Base-by-base conservation (phyloP, 768 basidiomycete genomes). In the Fomitopsis pulvina region DNA sequence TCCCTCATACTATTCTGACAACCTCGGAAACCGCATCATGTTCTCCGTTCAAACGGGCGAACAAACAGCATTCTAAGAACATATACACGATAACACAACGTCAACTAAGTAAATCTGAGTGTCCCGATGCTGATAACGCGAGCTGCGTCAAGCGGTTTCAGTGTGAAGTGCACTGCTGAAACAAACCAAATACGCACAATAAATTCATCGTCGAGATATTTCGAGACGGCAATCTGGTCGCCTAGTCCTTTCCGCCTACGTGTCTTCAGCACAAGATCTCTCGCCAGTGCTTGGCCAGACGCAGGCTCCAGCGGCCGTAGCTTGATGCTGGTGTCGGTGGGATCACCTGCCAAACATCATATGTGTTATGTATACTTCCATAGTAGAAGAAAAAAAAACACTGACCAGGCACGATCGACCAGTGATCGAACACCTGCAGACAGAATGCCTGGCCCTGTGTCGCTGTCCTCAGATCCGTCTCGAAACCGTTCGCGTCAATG, bases 361-460 rank as follows among this genome's bases (percentile, higher is more conserved):
- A 10, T 8, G 14, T 47, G 41, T 14, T 22, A 21, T 41, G 11
- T 52, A 4, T 52, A 42, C 37, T 47, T 28, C 39, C 29, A 30
- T 24, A 38, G 38, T 8, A n/a, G 12, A 24, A 50, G 51, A 38
- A 20, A 16, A 2, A 51, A 29, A 37, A 30, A 14, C 44, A 70
- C 81, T 56, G 63, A 87, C 90, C 91, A 59, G 95, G 95, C n/a
- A 98, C 95, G 61, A 95, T 89, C 14, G 88, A 87, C 96, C 96
- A 99, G 61, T 99, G 96, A 66, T 98, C 95, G 68, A 98, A 99
- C 55, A 91, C 82, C 67, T 97, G 94, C 60, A 92, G 73, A 62
- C 93, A 96, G 73, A 97, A 98, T n/a, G 96, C 96, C 67, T 98
- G 96, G 24, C 96, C 96, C 68, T 96, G 92, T 22, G 96, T 99